phyloP scores from a whole-genome alignment of 2,329 filamentous ascomycete species.

The Scytalidium sp. region DNA sequence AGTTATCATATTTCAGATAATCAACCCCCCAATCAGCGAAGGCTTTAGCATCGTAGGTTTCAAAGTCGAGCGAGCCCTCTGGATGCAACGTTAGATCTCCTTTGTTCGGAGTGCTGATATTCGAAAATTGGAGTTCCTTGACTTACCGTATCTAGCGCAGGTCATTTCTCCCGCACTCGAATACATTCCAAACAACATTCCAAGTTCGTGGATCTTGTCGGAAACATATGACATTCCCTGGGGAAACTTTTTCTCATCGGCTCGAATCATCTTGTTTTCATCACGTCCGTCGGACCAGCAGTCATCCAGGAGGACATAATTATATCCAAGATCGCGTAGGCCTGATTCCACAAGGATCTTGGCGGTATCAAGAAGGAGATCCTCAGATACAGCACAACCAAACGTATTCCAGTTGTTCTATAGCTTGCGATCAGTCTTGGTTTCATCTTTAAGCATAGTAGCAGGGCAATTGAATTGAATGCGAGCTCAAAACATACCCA shows the following conservation, averaged over 20 bases:
- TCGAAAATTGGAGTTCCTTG: background rate
- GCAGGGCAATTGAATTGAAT: no score
- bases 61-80: conserved; percentile 29
- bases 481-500: conserved; percentile 24
- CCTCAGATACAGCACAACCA: conserved; percentile 43
- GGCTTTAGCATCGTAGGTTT: conserved; percentile 45
- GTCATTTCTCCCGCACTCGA: conserved; percentile 27
- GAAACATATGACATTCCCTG: conserved; percentile 37
- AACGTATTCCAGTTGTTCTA: conserved; percentile 52
- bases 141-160: conserved; percentile 22
- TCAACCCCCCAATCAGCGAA: conserved; percentile 50
- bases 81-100: conserved; percentile 25
- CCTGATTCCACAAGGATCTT: conserved; percentile 41
- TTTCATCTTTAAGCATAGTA: background rate
- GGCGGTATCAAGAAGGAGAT: conserved; percentile 39
- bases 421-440: conserved; percentile 28
- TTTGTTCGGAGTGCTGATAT: background rate
- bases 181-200: conserved; percentile 41
- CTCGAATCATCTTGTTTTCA: conserved; percentile 24
- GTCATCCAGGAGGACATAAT: conserved; percentile 50
- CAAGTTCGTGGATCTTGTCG: conserved; percentile 34
- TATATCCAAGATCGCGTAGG: conserved; percentile 47
- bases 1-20: conserved; percentile 53
- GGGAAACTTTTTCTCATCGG: conserved; percentile 35
- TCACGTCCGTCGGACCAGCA: conserved; percentile 41